Conservation (phyloP, 768 basidiomycete genomes). For the Mycena venus region DNA sequence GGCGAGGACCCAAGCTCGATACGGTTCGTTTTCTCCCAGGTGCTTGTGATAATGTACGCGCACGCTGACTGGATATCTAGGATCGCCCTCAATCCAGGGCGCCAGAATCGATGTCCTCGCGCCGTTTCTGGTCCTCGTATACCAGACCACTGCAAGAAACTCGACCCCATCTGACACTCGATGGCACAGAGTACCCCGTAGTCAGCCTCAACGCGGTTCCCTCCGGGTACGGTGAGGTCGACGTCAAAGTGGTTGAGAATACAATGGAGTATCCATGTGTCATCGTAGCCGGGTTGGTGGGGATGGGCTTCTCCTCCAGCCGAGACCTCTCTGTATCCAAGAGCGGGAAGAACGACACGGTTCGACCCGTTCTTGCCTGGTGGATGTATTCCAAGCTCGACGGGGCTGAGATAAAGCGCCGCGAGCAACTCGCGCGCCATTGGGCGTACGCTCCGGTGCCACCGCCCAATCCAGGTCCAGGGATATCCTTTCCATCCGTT, state of each 20-base stretch:
- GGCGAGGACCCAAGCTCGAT: not conserved
- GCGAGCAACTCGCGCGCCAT: no score
- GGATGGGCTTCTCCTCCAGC: slow-evolving; percentile 15
- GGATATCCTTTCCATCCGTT: no score
- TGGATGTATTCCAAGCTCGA: slow-evolving; percentile 2
- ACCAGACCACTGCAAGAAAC: not conserved
- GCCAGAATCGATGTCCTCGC: not conserved
- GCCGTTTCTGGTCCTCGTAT: not conserved
- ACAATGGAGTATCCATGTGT: not conserved
- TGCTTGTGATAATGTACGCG: no score
- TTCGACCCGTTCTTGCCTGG: not conserved
- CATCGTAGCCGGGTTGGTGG: not conserved
- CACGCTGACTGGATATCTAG: not conserved
- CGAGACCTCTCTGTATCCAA: not conserved
- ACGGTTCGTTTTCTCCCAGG: not conserved
- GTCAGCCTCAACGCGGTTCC: not conserved
- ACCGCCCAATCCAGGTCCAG: no score
- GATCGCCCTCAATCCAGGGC: not conserved
- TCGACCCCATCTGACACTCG: not conserved
- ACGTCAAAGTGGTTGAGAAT: not conserved
- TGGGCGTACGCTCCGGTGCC: no score
- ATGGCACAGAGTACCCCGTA: slow-evolving; percentile 1
- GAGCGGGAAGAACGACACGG: slow-evolving; percentile 3
- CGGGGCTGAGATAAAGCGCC: no score
- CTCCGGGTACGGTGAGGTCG: slow-evolving; percentile 8